Evolutionary conservation across 352 stramenopile species (phyloP), one percentile per base, ranked within the genome.

Genomic region (Phytophthora colocasiae): DNA sequence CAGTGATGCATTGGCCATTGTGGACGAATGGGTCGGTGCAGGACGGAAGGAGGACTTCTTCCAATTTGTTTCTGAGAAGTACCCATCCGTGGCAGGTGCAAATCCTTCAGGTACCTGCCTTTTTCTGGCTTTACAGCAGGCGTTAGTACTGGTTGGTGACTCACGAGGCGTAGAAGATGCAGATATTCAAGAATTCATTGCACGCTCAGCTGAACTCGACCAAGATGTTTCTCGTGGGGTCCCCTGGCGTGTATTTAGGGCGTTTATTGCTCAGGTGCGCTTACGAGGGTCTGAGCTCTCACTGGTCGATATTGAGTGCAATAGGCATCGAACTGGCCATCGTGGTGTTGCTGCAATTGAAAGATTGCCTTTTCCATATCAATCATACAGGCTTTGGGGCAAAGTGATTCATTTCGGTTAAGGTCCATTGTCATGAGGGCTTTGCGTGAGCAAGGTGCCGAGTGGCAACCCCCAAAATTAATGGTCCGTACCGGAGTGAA

Each of bases 211-310:
- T 3, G 22, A 47, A 5, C 15, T 36, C 2, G 0, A 14, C 1
- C 26, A 46, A 15, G 45, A 50, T 26, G 4, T 63, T 22, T 63
- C 56, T 19, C 56, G 56, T 50, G 56, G 36, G 12, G 8, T 63
- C 19, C 14, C 11, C 1, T 63, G 45, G 45, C 12, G 12, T 6
- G 6, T 55, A 5, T 55, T 56, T 43, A 24, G 56, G 8, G 45
- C 56, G 4, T 48, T 49, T 49, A 31, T 51, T 11, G 8, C 27
- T 2, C 44, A 63, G 12, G 9, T 56, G 26, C 12, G 44, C 32
- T 0, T 32, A 32, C 8, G 32, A 43, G 56, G 56, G 29, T 63
- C 56, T 6, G 14, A 24, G 3, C 11, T 50, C 0, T 63, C 56
- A 19, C 9, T 63, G 22, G 10, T 5, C 0, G 56, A 63, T 9